Conservation (phyloP, 2,329 filamentous ascomycete genomes). For the Cordyceps pruinosa region DNA sequence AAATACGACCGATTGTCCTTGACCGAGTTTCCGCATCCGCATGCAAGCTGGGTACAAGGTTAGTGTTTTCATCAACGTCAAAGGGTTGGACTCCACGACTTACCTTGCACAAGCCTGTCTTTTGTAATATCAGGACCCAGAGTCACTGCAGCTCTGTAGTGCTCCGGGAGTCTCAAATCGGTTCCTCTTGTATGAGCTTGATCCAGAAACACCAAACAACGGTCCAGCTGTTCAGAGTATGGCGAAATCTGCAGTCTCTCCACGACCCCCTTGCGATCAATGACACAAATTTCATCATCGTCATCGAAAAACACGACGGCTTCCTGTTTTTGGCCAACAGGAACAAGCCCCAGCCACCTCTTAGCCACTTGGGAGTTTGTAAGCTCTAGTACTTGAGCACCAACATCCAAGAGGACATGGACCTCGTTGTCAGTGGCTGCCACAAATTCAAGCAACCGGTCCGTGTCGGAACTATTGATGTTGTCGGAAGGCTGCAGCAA, state of each 20-base stretch:
- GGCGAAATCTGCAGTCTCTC: conserved; percentile 52
- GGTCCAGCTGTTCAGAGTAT: conserved; percentile 47
- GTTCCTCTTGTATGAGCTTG: conserved; percentile 65
- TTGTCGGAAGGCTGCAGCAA: not conserved
- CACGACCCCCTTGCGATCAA: conserved; percentile 39
- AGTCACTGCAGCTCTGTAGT: conserved; percentile 60
- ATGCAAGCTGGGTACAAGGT: conserved; percentile 48
- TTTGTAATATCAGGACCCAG: conserved; percentile 60
- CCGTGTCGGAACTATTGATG: conserved; percentile 17
- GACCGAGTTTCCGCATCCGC: conserved; percentile 62
- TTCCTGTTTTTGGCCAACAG: conserved; percentile 7
- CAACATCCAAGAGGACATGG: conserved; percentile 62
- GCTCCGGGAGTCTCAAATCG: conserved; percentile 53
- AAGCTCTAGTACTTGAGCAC: conserved; percentile 61
- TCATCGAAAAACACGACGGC: conserved; percentile 51
- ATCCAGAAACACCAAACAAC: conserved; percentile 62
- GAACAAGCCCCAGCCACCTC: conserved; percentile 39
- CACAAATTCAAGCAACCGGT: conserved; percentile 34
- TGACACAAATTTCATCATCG: conserved; percentile 46
- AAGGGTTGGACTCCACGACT: conserved; percentile 12
- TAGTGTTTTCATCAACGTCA: not conserved
- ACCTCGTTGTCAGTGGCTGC: conserved; percentile 22
- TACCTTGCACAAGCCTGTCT: conserved; percentile 62
- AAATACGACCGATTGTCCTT: conserved; percentile 60
- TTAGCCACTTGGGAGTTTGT: conserved; percentile 47